Conservation (phyloP, 805 yeast species). For the Suhomyces prunicola region DNA sequence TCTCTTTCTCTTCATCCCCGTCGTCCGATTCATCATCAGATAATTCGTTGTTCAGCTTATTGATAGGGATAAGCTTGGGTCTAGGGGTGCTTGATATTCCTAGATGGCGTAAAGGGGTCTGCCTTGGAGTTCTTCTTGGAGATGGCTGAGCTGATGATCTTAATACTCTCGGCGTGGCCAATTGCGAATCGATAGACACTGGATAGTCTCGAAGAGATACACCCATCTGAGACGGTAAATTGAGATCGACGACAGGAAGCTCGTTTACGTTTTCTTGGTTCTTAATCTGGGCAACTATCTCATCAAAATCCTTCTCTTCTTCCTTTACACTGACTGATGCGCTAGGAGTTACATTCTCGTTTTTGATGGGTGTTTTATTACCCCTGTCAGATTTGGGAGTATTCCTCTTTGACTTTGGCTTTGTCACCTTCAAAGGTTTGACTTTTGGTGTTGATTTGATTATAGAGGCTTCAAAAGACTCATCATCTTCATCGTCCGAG, state of each 20-base stretch:
- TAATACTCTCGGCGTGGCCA: slow-evolving; percentile 7
- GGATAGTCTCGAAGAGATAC: slow-evolving; percentile 20
- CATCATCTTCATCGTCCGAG: slow-evolving; percentile 5
- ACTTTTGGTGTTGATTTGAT: background rate
- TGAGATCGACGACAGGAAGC: slow-evolving; percentile 10
- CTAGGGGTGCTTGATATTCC: slow-evolving; percentile 7
- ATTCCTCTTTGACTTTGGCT: background rate
- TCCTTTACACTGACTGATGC: slow-evolving; percentile 14
- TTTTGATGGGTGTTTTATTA: background rate
- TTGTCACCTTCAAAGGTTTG: background rate
- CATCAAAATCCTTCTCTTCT: slow-evolving; percentile 25
- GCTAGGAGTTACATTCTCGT: background rate
- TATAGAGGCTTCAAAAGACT: slow-evolving; percentile 1
- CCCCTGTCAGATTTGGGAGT: background rate
- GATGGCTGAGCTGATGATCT: slow-evolving; percentile 7
- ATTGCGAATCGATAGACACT: background rate
- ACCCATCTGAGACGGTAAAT: slow-evolving; percentile 36
- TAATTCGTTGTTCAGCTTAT: slow-evolving; percentile 9
- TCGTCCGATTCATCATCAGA: slow-evolving; percentile 11
- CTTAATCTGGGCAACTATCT: slow-evolving; percentile 15
- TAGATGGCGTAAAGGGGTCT: background rate
- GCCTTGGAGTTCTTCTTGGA: slow-evolving; percentile 7
- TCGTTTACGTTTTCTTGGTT: slow-evolving; percentile 5
- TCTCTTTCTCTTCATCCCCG: slow-evolving; percentile 5
- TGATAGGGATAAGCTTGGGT: slow-evolving; percentile 12